These are phyloP conservation scores for Acanthamoeba healyi DNA, from an alignment of 208 protist species.

Conservation along the genomic window DNA sequence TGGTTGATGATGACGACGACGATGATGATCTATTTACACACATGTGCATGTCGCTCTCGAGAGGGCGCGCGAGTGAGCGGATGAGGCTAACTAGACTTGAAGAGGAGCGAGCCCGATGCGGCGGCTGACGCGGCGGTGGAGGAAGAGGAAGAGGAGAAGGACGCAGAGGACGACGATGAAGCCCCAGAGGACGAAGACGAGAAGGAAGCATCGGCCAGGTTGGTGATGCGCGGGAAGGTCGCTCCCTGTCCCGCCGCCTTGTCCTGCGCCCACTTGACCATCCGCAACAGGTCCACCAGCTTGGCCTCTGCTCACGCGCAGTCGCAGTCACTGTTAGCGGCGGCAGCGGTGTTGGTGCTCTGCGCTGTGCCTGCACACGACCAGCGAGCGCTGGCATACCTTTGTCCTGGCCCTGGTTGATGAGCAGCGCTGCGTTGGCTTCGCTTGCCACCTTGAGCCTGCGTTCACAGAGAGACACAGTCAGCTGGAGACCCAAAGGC, in stretches of 20 bases:
- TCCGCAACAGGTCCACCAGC: slow-evolving; percentile 66
- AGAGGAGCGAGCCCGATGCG: slow-evolving; percentile 23
- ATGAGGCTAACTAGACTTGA: neutral
- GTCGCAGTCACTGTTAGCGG: too few species aligned
- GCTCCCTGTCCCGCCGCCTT: slow-evolving; percentile 20
- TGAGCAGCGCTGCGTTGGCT: slow-evolving; percentile 91
- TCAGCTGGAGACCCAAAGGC: neutral
- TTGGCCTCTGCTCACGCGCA: slow-evolving; percentile 49
- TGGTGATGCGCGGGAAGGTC: neutral
- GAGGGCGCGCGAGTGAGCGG: neutral
- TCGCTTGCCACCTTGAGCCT: slow-evolving; percentile 90
- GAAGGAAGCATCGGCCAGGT: slow-evolving; percentile 1
- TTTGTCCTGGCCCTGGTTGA: slow-evolving; percentile 88
- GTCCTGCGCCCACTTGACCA: slow-evolving; percentile 72
- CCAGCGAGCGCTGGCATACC: slow-evolving; percentile 36
- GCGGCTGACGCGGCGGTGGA: neutral
- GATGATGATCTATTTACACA: slow-evolving; percentile 16
- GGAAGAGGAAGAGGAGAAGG: neutral
- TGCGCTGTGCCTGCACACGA: slow-evolving; percentile 24
- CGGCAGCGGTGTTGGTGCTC: too few species aligned
- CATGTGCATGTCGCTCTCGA: too few species aligned
- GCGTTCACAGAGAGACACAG: slow-evolving; percentile 75
- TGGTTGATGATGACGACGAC: too few species aligned
- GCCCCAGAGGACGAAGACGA: neutral
- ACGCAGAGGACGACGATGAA: neutral